Evolutionary conservation across 106 monocot genomes (phyloP).

Genomic region (Acorus calamus): DNA sequence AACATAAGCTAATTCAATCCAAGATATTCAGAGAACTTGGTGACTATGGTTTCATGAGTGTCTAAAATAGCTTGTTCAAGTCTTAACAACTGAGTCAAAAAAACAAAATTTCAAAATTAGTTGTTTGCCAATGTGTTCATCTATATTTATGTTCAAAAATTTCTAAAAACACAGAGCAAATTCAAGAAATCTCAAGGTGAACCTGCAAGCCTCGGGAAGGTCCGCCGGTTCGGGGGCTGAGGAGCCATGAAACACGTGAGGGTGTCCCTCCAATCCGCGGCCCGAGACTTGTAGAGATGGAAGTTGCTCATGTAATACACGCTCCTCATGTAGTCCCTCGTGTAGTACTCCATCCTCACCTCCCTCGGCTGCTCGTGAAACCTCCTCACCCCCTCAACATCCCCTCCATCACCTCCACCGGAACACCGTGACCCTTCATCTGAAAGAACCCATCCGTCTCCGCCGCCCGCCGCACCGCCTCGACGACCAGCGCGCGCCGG

Average conservation of each 20-base stretch:
- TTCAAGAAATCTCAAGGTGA: background rate
- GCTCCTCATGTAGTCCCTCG: slow-evolving; percentile 7
- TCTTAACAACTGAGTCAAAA: background rate
- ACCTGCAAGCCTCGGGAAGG: slow-evolving; percentile 31
- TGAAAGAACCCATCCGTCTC: slow-evolving; percentile 26
- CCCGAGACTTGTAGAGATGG: slow-evolving; percentile 23
- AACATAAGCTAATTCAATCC: too few species aligned
- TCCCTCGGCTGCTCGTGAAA: slow-evolving; percentile 18
- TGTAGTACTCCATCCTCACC: slow-evolving; percentile 8
- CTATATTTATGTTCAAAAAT: too few species aligned
- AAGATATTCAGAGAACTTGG: too few species aligned
- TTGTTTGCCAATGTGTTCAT: too few species aligned
- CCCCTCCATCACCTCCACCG: slow-evolving; percentile 3
- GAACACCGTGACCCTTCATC: slow-evolving; percentile 20
- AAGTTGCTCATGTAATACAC: slow-evolving; percentile 30
- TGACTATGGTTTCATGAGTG: too few species aligned
- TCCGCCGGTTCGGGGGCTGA: slow-evolving; percentile 23
- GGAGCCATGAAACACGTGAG: slow-evolving; percentile 25
- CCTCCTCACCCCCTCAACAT: slow-evolving; percentile 6
- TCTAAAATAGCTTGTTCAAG: too few species aligned
- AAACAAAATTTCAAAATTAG: too few species aligned
- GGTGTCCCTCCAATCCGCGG: slow-evolving; percentile 47
- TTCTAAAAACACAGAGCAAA: background rate
- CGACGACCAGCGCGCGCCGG: background rate
- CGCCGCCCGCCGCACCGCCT: slow-evolving; percentile 7